Base-by-base conservation (phyloP, 805 yeast genomes). In the Wickerhamiella bombiphila region DNA sequence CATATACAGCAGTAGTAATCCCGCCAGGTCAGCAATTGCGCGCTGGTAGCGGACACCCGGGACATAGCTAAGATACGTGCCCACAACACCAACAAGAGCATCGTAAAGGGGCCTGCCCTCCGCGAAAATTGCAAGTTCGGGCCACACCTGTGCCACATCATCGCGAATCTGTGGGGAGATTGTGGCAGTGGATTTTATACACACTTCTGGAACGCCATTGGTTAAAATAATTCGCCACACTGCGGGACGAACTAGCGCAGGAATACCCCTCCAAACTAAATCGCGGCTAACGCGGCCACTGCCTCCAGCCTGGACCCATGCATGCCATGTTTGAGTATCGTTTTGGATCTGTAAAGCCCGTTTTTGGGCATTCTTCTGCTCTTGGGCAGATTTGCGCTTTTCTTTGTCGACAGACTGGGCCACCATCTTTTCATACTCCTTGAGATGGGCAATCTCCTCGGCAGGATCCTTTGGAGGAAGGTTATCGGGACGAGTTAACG, bases 201-300 rank as follows among this genome's bases (percentile, higher is more conserved):
- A 11, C 14, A 14, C 32, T 14, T 14, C 29, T 22, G 22, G 32
- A 14, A 28, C 14, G 7, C 22, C n/a, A 13, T n/a, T 11, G 20
- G 29, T 35, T 7, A 68, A 53, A 42, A 63, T 68, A 32, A 53
- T 53, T 41, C 55, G 50, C 85, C 85, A 78, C 2, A 76, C 59
- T 8, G 53, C 51, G 4, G 59, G 52, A 32, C 85, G 58, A 4
- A 63, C 48, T 16, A 50, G 49, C n/a, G 47, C 25, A 1, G 79
- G 74, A 3, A 74, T 50, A 3, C 76, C 76, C 25, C 75, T 56
- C 79, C 79, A 73, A 71, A 75, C 70, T 22, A 72, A 53, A 42
- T 72, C 76, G 32, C 76, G 58, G 4, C 37, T 25, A 66, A 63
- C 16, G 57, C 48, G 1, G 68, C 58, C 4, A 15, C 34, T 9